These are phyloP conservation scores for Kuraishia capsulata DNA, from an alignment of 805 yeast genomes.

Conservation along the genomic window DNA sequence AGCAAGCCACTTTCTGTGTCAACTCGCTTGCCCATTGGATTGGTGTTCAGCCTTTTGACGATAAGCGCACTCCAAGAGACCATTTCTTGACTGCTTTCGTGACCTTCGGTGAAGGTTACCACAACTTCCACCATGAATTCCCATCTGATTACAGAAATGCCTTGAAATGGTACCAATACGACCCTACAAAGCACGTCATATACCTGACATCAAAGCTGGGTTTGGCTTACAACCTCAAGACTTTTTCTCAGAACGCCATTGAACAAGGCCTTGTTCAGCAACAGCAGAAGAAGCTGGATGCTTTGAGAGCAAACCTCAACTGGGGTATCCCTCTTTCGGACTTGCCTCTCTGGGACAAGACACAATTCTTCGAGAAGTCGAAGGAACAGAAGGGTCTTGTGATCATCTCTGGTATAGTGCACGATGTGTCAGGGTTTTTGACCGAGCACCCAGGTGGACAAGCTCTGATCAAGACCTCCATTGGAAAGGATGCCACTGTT, in stretches of 20 bases:
- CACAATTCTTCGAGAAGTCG: slow-evolving; percentile 26
- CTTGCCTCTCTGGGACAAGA: slow-evolving; percentile 55
- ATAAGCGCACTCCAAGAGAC: slow-evolving; percentile 64
- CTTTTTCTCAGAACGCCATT: slow-evolving; percentile 48
- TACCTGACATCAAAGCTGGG: slow-evolving; percentile 42
- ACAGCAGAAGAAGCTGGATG: slow-evolving; percentile 72
- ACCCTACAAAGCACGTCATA: slow-evolving; percentile 79
- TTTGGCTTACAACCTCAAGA: slow-evolving; percentile 47
- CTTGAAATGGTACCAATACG: slow-evolving; percentile 62
- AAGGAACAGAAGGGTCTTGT: slow-evolving; percentile 41
- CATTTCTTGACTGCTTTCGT: slow-evolving; percentile 53
- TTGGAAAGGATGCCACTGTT: slow-evolving; percentile 89
- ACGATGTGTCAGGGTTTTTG: slow-evolving; percentile 86
- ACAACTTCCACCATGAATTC: slow-evolving; percentile 93
- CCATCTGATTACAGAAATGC: slow-evolving; percentile 85
- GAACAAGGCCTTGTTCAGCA: slow-evolving; percentile 73
- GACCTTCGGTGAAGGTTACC: slow-evolving; percentile 86
- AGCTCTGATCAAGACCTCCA: slow-evolving; percentile 66
- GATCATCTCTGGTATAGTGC: slow-evolving; percentile 84
- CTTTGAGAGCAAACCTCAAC: slow-evolving; percentile 66
- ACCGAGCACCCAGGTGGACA: slow-evolving; percentile 93
- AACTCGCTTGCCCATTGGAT: slow-evolving; percentile 80
- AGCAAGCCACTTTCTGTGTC: slow-evolving; percentile 69
- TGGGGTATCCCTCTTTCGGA: slow-evolving; percentile 95
- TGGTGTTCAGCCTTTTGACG: slow-evolving; percentile 68